Evolutionary conservation across 768 basidiomycete species (phyloP).

Genomic region (Mycena kentingensis): DNA sequence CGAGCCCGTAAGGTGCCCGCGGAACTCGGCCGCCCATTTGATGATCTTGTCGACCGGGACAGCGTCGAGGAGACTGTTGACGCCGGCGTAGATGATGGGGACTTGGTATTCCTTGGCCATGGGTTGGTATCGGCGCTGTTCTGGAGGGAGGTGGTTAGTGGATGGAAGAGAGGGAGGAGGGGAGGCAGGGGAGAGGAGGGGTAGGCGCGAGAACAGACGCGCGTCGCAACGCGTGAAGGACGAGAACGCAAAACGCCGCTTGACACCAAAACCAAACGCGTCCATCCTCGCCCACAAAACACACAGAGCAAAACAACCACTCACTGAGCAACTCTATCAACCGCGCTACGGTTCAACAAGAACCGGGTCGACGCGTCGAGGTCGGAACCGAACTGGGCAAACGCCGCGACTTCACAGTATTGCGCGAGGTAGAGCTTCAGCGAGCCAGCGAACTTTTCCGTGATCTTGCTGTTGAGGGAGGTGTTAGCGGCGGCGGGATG

Average conservation of each 20-base stretch:
- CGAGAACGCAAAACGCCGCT: no score
- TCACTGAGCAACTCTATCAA: conserved; percentile 94
- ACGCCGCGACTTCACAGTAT: conserved; percentile 99
- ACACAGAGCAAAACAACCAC: conserved; percentile 29
- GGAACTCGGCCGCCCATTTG: conserved; percentile 92
- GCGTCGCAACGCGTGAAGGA: no score
- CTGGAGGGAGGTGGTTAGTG: conserved; percentile 45
- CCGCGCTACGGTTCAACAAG: conserved; percentile 95
- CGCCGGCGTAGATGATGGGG: conserved; percentile 98
- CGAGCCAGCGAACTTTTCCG: conserved; percentile 99
- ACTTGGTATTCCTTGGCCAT: conserved; percentile 95
- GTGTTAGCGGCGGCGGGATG: no score
- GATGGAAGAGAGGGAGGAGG: neutral
- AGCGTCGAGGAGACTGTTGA: conserved; percentile 97
- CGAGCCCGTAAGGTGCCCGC: conserved; percentile 75
- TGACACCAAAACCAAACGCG: no score
- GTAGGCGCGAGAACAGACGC: no score
- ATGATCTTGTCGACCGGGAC: conserved; percentile 95
- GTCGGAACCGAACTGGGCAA: conserved; percentile 99
- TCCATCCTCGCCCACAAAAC: conserved; percentile 9
- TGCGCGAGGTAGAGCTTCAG: conserved; percentile 99
- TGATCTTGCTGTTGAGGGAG: conserved; percentile 86
- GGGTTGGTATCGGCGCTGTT: conserved; percentile 98
- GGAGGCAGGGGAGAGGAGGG: neutral
- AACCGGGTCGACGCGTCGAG: conserved; percentile 99